Conservation (phyloP, 2,329 filamentous ascomycete species). For the Fusarium veterinarium region DNA sequence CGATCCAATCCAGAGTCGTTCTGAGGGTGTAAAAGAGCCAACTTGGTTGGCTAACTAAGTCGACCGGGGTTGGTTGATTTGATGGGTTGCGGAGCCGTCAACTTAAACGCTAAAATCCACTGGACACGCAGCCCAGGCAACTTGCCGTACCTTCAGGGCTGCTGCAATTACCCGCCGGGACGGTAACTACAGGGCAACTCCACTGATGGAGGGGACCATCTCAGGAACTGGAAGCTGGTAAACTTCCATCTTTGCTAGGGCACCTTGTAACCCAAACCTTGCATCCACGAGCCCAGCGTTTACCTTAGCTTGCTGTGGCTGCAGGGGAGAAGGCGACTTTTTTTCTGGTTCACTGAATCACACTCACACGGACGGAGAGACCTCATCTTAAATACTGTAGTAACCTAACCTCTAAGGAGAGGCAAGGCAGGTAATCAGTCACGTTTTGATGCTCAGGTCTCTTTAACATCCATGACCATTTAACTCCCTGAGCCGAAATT, state of each 20-base stretch:
- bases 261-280: slow-evolving; percentile 8
- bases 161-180: slow-evolving; percentile 32
- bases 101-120: slow-evolving; percentile 25
- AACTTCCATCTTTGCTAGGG: slow-evolving; percentile 6
- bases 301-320: slow-evolving; percentile 13
- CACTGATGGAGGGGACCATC: slow-evolving; percentile 17
- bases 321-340: slow-evolving; percentile 23
- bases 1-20: slow-evolving; percentile 1
- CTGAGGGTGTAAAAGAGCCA: slow-evolving; percentile 28
- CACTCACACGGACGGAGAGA: neutral
- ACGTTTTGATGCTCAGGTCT: slow-evolving; percentile 8
- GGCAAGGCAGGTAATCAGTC: slow-evolving; percentile 1
- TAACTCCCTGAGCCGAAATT: slow-evolving; percentile 16
- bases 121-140: neutral
- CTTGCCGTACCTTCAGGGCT: neutral
- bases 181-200: slow-evolving; percentile 20
- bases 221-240: slow-evolving; percentile 22
- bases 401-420: neutral
- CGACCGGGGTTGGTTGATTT: neutral
- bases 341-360: slow-evolving; percentile 33
- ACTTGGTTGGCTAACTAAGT: neutral
- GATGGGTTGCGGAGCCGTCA: slow-evolving; percentile 20
- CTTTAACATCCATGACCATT: neutral
- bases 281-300: neutral
- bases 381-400: slow-evolving; percentile 17